These are phyloP conservation scores for Starmera quercuum DNA, from an alignment of 805 yeast species.

Conservation along the genomic window DNA sequence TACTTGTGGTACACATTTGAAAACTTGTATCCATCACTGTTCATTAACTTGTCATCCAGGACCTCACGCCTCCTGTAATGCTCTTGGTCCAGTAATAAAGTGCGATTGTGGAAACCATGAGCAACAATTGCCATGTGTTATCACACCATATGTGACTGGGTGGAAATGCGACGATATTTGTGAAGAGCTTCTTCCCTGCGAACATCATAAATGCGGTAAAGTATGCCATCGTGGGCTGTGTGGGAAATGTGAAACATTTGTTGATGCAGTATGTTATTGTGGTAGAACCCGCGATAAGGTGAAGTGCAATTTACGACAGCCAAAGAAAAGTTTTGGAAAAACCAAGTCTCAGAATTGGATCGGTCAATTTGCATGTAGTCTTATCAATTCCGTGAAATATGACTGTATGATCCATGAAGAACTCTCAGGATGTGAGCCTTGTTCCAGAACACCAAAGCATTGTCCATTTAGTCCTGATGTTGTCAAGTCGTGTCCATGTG, in stretches of 20 bases:
- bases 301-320: constrained; percentile 36
- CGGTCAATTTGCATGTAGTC: constrained; percentile 45
- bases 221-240: constrained; percentile 79
- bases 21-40: constrained; percentile 67
- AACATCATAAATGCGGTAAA: constrained; percentile 54
- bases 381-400: constrained; percentile 35
- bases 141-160: constrained; percentile 60
- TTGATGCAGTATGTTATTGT: constrained; percentile 63
- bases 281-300: constrained; percentile 43
- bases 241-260: constrained; percentile 53
- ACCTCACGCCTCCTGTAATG: constrained; percentile 74
- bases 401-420: constrained; percentile 65
- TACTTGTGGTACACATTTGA: constrained; percentile 53
- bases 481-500: constrained; percentile 73
- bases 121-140: constrained; percentile 63
- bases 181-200: constrained; percentile 58
- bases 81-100: constrained; percentile 60
- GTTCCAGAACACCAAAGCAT: constrained; percentile 20
- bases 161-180: constrained; percentile 66
- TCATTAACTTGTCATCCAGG: constrained; percentile 81
- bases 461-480: constrained; percentile 62
- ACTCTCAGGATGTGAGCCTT: constrained; percentile 32
- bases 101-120: constrained; percentile 70
- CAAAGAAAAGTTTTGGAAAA: constrained; percentile 23
- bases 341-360: constrained; percentile 32